phyloP scores from a whole-genome alignment of 2,329 filamentous ascomycete species.

The Xylaria sp. region DNA sequence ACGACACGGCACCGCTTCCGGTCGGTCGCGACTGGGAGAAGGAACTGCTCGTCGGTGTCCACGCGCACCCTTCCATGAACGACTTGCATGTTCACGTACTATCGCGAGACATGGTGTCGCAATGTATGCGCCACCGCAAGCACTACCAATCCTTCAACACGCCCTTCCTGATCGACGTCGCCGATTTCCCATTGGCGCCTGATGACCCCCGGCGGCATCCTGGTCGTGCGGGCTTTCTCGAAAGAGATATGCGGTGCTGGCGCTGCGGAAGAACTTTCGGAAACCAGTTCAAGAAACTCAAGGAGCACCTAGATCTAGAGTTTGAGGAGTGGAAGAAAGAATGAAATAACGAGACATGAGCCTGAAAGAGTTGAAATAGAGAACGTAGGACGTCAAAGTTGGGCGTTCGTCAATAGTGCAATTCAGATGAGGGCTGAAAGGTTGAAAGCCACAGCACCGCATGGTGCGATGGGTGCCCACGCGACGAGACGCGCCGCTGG shows the following conservation, averaged over 20 bases:
- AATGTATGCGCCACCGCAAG: constrained; percentile 78
- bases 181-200: constrained; percentile 78
- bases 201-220: constrained; percentile 73
- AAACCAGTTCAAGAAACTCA: constrained; percentile 72
- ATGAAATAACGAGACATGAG: constrained; percentile 51
- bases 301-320: constrained; percentile 73
- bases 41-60: constrained; percentile 82
- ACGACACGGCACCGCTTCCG: constrained; percentile 64
- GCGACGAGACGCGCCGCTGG: constrained; percentile 23
- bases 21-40: constrained; percentile 79
- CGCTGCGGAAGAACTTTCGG: constrained; percentile 79
- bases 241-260: constrained; percentile 81
- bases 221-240: constrained; percentile 67
- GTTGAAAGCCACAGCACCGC: not conserved
- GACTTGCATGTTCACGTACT: constrained; percentile 92
- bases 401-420: not conserved
- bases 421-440: not conserved
- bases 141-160: constrained; percentile 95
- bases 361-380: not conserved
- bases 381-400: not conserved
- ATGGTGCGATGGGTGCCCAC: not conserved
- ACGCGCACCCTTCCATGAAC: constrained; percentile 90
- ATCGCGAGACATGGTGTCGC: constrained; percentile 80
- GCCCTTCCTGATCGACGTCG: constrained; percentile 81
- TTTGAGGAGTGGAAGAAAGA: constrained; percentile 79